phyloP scores from a whole-genome alignment of 768 basidiomycete genomes.

The Leccinellum luteum region DNA sequence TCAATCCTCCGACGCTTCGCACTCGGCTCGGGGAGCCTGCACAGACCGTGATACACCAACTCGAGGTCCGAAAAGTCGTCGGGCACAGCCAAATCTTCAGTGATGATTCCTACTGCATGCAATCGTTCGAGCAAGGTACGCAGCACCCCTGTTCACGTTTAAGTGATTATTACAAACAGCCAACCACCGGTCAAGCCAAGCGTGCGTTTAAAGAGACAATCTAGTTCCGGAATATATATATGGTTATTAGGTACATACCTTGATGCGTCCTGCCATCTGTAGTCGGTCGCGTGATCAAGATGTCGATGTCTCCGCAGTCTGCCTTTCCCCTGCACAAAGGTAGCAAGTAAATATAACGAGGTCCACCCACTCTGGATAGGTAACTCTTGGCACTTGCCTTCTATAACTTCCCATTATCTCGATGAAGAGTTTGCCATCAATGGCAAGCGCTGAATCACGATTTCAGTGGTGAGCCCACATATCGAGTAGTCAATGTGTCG shows the following conservation, averaged over 20 bases:
- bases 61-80: constrained; percentile 68
- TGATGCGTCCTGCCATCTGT: constrained; percentile 72
- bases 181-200: neutral
- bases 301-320: constrained; percentile 89
- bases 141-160: constrained; percentile 51
- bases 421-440: constrained; percentile 71
- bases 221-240: neutral
- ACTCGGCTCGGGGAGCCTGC: constrained; percentile 48
- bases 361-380: neutral
- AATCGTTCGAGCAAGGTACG: constrained; percentile 54
- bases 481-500: constrained; percentile 4
- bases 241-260: constrained; percentile 45
- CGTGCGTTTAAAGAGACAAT: neutral
- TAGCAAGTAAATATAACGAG: neutral
- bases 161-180: neutral
- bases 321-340: constrained; percentile 57
- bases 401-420: constrained; percentile 93
- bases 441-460: constrained; percentile 50
- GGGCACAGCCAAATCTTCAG: constrained; percentile 75
- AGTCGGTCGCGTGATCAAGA: constrained; percentile 75
- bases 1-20: constrained; percentile 74
- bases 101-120: constrained; percentile 59
- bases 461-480: neutral
- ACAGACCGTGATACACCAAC: constrained; percentile 78
- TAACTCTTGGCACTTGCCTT: constrained; percentile 41